These are phyloP conservation scores for Blepharisma stoltei DNA, from an alignment of 73 alveolate genomes.

Conservation along the genomic window DNA sequence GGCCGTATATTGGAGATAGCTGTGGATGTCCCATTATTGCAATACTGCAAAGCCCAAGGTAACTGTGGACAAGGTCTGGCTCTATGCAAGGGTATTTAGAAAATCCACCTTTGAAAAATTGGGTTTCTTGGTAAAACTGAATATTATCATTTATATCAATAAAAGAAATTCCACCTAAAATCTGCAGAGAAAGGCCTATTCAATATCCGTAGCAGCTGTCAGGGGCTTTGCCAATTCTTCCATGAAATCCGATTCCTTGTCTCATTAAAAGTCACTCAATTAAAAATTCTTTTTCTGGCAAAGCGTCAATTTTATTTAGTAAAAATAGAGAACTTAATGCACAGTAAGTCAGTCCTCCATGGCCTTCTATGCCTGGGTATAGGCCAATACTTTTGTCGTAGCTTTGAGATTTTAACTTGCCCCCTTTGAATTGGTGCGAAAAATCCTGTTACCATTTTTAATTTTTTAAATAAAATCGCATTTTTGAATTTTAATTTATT, in stretches of 20 bases:
- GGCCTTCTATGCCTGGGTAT: slow-evolving; percentile 34
- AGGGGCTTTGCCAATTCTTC: slow-evolving; percentile 34
- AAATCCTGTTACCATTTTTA: too few relatives aligned
- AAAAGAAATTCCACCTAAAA: neutral
- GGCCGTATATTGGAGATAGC: too few relatives aligned
- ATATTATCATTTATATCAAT: slow-evolving; percentile 4
- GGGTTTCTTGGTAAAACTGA: slow-evolving; percentile 21
- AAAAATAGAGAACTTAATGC: slow-evolving; percentile 20
- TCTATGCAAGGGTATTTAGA: slow-evolving; percentile 16
- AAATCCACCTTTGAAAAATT: slow-evolving; percentile 1
- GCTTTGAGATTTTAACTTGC: slow-evolving; percentile 28
- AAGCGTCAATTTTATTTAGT: slow-evolving; percentile 5
- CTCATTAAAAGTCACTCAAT: slow-evolving; percentile 36
- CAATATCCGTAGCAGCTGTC: slow-evolving; percentile 41
- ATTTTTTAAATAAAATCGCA: too few relatives aligned
- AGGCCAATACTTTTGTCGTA: slow-evolving; percentile 37
- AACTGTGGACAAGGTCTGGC: slow-evolving; percentile 19
- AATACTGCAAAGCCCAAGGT: neutral
- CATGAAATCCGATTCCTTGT: slow-evolving; percentile 36
- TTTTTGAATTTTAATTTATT: too few relatives aligned
- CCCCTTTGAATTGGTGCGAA: too few relatives aligned
- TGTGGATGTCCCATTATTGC: neutral
- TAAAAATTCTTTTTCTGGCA: slow-evolving; percentile 17
- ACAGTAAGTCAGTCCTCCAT: slow-evolving; percentile 43
- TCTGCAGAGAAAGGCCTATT: slow-evolving; percentile 21